phyloP scores from a whole-genome alignment of 345 rosid genomes.

The Gynandropsis gynandra region DNA sequence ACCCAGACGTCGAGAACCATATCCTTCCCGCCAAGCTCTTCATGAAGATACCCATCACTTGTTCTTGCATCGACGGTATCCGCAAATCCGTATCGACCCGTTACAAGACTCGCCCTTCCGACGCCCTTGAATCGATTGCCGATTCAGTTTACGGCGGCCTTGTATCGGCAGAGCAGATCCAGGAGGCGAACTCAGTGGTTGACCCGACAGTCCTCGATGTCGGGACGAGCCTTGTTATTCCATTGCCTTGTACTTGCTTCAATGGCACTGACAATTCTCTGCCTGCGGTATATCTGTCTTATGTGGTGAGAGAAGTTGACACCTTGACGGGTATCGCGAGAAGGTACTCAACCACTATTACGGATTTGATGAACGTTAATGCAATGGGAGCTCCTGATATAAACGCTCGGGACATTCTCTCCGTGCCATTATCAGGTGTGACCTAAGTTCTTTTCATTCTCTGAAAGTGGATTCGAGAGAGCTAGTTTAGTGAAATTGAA shows the following conservation, averaged over 20 bases:
- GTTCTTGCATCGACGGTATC: slow-evolving; percentile 91
- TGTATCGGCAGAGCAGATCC: slow-evolving; percentile 83
- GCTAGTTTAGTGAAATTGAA: not conserved
- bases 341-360: slow-evolving; percentile 58
- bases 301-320: slow-evolving; percentile 66
- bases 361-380: slow-evolving; percentile 90
- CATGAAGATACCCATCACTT: slow-evolving; percentile 65
- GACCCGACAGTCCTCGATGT: slow-evolving; percentile 66
- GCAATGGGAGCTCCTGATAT: slow-evolving; percentile 81
- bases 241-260: slow-evolving; percentile 90
- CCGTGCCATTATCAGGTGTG: slow-evolving; percentile 77
- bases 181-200: slow-evolving; percentile 65
- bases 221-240: slow-evolving; percentile 63
- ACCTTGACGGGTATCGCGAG: slow-evolving; percentile 65
- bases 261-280: slow-evolving; percentile 73
- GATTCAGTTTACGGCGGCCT: slow-evolving; percentile 65
- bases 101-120: slow-evolving; percentile 83
- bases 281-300: slow-evolving; percentile 78
- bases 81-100: slow-evolving; percentile 65
- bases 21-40: slow-evolving; percentile 82
- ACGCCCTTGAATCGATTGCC: slow-evolving; percentile 53
- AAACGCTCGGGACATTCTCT: slow-evolving; percentile 66
- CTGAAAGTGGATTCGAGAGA: not conserved
- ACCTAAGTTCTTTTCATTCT: not conserved
- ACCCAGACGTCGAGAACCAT: slow-evolving; percentile 88